Base-by-base conservation (phyloP, 1,284 basidiomycete species). In the Pholiota adiposa region DNA sequence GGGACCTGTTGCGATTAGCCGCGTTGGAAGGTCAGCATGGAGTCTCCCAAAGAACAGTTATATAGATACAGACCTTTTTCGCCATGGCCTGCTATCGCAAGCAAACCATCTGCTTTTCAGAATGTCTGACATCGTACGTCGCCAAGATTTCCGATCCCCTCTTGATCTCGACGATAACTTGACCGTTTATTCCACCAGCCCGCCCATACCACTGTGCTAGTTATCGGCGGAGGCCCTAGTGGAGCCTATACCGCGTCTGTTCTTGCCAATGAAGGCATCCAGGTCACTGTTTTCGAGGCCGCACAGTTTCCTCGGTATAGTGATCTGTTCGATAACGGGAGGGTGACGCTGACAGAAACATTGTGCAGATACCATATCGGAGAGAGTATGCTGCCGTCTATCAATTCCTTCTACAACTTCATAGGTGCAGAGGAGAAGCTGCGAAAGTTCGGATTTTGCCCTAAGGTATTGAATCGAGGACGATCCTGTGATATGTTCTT, bases 291-390 rank as follows among this genome's bases (percentile, higher is more conserved):
- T 7, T 19, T 57, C 8, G 56, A 57, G 18, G 56, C 56, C n/a
- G 56, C 56, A 12, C 56, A 57, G 49, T 57, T 57, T 25, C 56
- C 56, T 43, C 56, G 56, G 56, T 57, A 44, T 40, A 18, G 9
- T 14, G 4, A 34, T 31, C 34, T 27, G 14, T 6, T 18, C 21
- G 25, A 27, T 25, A 1, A 8, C 23, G 11, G 7, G 16, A 34
- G 18, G 18, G 14, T 27, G 12, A 7, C 14, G 12, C n/a, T 56
- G 31, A 21, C 25, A 1, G 7, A 27, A 0, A 21, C 31, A 3
- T 27, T 51, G 16, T 31, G 18, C 11, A 57, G 56, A 18, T 57
- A 57, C 49, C 56, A 57, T 34, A 57, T 57, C 11, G 56, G 56
- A 19, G 56, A 57, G 40, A 59, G 51, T 41, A 59, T 49, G 57